Evolutionary conservation across 352 stramenopile species (phyloP), one percentile per base, ranked within the genome.

Genomic region (Phytopythium vexans): DNA sequence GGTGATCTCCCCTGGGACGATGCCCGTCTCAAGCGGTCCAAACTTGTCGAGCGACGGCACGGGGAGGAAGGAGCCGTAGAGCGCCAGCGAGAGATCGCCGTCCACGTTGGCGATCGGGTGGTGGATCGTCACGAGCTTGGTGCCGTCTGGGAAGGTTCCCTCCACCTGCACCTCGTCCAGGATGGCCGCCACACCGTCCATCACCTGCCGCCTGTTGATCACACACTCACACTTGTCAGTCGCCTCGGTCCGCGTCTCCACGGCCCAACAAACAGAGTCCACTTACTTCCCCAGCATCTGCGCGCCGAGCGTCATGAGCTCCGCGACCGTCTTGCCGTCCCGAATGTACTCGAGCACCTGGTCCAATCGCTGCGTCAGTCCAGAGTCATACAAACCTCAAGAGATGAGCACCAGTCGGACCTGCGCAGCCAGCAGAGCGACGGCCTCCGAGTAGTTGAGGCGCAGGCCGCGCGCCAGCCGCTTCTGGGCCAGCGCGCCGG

Each of bases 71-170:
- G 86, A 98, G 14, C 95, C 96, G 52, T 97, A 86, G n/a, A 99
- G 70, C 6, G 95, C 95, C 37, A 97, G 66, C 39, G 72, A 62
- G 49, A 98, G 70, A 70, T 98, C 80, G 11, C 95, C 95, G 58
- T 98, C 77, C 35, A 89, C 44, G 32, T 63, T 74, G n/a, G 70
- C 52, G 68, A 98, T 98, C 14, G 96, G 96, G 60, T 92, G 73
- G 67, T 98, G 92, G 21, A 98, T 73, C 32, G 96, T 99, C 49
- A 98, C 79, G 41, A 99, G 83, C 71, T 99, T 99, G 8, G 96
- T 99, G 11, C 96, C 96, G 75, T 99, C 96, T 0, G 90, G 92
- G 79, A 99, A 99, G 21, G 95, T 99, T 14, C 89, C 95, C 79
- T 99, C 96, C 12, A 99, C 82, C 75, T 99, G 95, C 31, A 99